These are phyloP conservation scores for Pythium aphanidermatum DNA, from an alignment of 352 stramenopile species.

Conservation along the genomic window DNA sequence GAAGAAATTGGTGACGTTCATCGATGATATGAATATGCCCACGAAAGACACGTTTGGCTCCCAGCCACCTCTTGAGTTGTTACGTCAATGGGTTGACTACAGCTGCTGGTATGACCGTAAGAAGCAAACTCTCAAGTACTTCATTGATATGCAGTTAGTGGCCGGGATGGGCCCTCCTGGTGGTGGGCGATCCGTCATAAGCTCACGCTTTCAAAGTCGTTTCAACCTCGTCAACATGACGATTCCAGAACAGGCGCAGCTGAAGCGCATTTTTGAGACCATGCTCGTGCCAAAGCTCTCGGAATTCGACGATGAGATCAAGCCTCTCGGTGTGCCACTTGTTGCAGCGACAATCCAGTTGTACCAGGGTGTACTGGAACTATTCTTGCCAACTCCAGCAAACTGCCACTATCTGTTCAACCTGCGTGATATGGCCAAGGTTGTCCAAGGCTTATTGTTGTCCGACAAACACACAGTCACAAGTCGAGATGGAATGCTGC, in stretches of 20 bases:
- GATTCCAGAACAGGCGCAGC: slow-evolving; percentile 73
- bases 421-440: slow-evolving; percentile 84
- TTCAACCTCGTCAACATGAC: slow-evolving; percentile 92
- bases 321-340: slow-evolving; percentile 59
- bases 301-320: slow-evolving; percentile 88
- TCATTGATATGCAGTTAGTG: slow-evolving; percentile 89
- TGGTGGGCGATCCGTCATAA: slow-evolving; percentile 86
- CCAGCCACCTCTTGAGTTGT: slow-evolving; percentile 86
- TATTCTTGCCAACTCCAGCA: slow-evolving; percentile 82
- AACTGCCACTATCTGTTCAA: slow-evolving; percentile 91
- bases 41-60: slow-evolving; percentile 88
- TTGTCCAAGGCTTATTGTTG: slow-evolving; percentile 79
- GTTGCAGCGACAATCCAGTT: slow-evolving; percentile 82
- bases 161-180: slow-evolving; percentile 83
- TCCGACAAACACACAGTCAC: slow-evolving; percentile 69
- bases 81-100: slow-evolving; percentile 92
- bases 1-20: slow-evolving; percentile 89
- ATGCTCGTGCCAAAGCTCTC: slow-evolving; percentile 83
- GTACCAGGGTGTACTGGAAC: slow-evolving; percentile 79
- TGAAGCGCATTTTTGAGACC: slow-evolving; percentile 86
- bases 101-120: slow-evolving; percentile 90
- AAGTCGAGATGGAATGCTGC: slow-evolving; percentile 61
- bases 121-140: slow-evolving; percentile 88
- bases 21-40: slow-evolving; percentile 93
- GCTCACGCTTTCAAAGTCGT: slow-evolving; percentile 84